These are phyloP conservation scores for Xylariaceae sp. DNA, from an alignment of 2,329 filamentous ascomycete species.

Conservation along the genomic window DNA sequence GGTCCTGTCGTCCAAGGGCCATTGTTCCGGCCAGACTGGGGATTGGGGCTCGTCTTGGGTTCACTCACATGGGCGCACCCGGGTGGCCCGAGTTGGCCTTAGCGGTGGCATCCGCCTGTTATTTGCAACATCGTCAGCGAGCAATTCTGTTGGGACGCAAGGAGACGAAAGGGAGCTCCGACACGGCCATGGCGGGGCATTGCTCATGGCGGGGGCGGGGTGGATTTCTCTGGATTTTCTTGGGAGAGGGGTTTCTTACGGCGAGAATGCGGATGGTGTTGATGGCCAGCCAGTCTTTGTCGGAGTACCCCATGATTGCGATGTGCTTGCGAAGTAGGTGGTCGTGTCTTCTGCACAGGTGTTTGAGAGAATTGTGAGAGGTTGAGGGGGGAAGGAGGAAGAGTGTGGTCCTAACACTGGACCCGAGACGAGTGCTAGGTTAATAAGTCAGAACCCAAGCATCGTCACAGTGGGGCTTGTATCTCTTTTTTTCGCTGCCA, in stretches of 20 bases:
- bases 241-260: slow-evolving; percentile 49
- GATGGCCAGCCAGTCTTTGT: slow-evolving; percentile 83
- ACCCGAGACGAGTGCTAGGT: too few species aligned
- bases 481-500: too few species aligned
- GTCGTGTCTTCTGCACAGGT: too few species aligned
- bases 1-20: slow-evolving; percentile 4
- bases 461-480: too few species aligned
- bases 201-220: slow-evolving; percentile 20
- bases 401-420: too few species aligned
- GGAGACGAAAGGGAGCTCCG: too few species aligned
- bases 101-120: slow-evolving; percentile 92
- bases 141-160: too few species aligned
- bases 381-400: slow-evolving; percentile 11
- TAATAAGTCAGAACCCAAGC: too few species aligned
- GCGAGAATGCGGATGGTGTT: slow-evolving; percentile 97
- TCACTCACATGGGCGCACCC: slow-evolving; percentile 86
- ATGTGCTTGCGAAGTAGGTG: too few species aligned
- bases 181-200: slow-evolving; percentile 27
- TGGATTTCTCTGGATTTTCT: background rate
- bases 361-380: slow-evolving; percentile 7
- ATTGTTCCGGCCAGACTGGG: slow-evolving; percentile 1
- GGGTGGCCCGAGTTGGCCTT: slow-evolving; percentile 97
- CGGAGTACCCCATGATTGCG: slow-evolving; percentile 74
- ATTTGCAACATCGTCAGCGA: slow-evolving; percentile 13
- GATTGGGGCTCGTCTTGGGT: too few species aligned